A percentile compares a stretch with the other conserved stretches of the same genome.
Evolutionary conservation across 345 rosid species (phyloP).

Genomic region (Atalantia buxifolia): DNA sequence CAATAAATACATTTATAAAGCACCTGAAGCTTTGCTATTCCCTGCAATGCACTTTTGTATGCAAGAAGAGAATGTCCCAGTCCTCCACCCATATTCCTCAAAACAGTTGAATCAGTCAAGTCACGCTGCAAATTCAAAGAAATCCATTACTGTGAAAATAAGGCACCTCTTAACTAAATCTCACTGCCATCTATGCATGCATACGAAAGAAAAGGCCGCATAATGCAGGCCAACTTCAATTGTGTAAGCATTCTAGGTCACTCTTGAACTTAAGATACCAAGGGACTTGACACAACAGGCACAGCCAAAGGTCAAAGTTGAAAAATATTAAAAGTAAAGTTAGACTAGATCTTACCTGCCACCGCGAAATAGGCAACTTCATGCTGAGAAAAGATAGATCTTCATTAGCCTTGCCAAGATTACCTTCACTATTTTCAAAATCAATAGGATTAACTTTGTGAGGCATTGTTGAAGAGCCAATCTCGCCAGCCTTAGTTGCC

Average conservation of each 20-base stretch:
- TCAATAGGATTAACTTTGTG: slow-evolving; percentile 97
- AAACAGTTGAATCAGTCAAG: slow-evolving; percentile 89
- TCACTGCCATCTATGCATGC: not conserved
- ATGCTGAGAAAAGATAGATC: slow-evolving; percentile 57
- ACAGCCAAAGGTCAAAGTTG: not conserved
- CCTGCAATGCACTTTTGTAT: slow-evolving; percentile 83
- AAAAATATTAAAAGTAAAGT: not conserved
- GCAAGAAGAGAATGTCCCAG: slow-evolving; percentile 95
- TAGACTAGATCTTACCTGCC: slow-evolving; percentile 60
- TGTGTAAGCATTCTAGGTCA: not conserved
- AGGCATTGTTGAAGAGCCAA: slow-evolving; percentile 96
- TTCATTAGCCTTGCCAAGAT: slow-evolving; percentile 90
- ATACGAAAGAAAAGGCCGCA: not conserved
- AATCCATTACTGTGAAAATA: slow-evolving; percentile 4
- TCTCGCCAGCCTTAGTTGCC: slow-evolving; percentile 89
- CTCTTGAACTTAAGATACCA: not conserved
- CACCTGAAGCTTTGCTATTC: slow-evolving; percentile 90
- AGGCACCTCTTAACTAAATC: not conserved
- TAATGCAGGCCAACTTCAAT: not conserved
- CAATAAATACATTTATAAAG: not conserved
- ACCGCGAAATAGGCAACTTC: slow-evolving; percentile 87
- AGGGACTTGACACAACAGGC: not conserved
- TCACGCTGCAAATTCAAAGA: slow-evolving; percentile 61
- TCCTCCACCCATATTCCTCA: slow-evolving; percentile 94
- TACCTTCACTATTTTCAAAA: slow-evolving; percentile 97